Evolutionary conservation across 2,329 filamentous ascomycete species (phyloP), one percentile per base, ranked within the genome.

Genomic region (Fusarium nodosum): DNA sequence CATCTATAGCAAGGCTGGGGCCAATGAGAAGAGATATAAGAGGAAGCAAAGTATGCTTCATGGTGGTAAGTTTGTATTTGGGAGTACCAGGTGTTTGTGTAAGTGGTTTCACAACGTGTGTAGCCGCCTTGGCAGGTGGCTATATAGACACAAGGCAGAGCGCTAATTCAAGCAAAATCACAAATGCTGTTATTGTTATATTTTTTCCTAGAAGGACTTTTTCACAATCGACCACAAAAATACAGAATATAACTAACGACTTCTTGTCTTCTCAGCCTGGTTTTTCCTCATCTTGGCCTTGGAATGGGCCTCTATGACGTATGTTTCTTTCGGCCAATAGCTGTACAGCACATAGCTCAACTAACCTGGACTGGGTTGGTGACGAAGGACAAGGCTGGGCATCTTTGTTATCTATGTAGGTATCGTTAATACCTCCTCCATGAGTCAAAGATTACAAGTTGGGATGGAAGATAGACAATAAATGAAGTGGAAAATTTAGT

Each of bases 261-360:
- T 61, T 51, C 61, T 61, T 57, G 64, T 58, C 55, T 41, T 52
- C 26, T 41, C 55, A 71, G 60, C 68, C 51, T 69, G 50, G 56
- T 55, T 66, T 66, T 56, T 47, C 26, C 42, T 22, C 56, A 50
- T 48, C 55, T 59, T 58, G 65, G 56, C 68, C 68, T 71, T 71
- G 68, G 64, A 71, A 71, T 42, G 38, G 66, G 39, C 64, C 58
- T 62, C 52, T 62, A 71, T 71, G 68, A 71, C 68, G 68, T 71
- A 71, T 59, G 51, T 31, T 46, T 11, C 46, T 46, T 53, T 28
- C 56, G 38, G 39, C 68, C 60, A 69, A 71, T 71, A 60, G 68
- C 28, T 53, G 60, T 24, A 60, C 47, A 59, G 64, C 60, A 69
- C 64, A 71, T 71, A 53, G 52, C 63, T 56, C 50, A 47, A 56